These are phyloP conservation scores for Durio zibethinus DNA, from an alignment of 345 rosid species.

Conservation along the genomic window DNA sequence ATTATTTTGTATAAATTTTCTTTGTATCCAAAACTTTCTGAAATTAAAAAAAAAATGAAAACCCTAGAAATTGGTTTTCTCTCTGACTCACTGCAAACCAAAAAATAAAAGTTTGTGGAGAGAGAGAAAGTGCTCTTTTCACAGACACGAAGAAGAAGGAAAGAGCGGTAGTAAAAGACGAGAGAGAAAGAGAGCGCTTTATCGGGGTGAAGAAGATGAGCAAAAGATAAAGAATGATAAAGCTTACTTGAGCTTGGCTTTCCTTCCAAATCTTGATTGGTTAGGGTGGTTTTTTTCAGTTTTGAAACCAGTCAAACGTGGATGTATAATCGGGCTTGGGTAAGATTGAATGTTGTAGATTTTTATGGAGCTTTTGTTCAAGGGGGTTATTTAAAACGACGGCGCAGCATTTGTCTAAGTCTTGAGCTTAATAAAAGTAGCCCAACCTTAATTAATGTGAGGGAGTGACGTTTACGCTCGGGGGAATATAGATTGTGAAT, in stretches of 20 bases:
- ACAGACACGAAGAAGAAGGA: no score
- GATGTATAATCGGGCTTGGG: background rate
- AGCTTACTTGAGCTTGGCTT: conserved; percentile 8
- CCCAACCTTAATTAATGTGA: background rate
- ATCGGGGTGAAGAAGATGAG: conserved; percentile 17
- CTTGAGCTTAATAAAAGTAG: background rate
- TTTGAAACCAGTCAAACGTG: background rate
- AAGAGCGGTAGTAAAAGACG: background rate
- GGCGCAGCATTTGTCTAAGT: background rate
- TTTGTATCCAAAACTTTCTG: background rate
- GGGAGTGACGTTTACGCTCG: conserved; percentile 1
- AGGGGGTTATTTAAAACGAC: conserved; percentile 12
- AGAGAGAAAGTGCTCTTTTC: background rate
- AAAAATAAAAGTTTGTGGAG: background rate
- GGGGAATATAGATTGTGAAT: background rate
- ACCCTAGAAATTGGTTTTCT: conserved; percentile 36
- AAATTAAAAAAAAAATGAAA: conserved; percentile 15
- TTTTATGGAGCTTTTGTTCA: background rate
- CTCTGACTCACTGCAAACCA: conserved; percentile 4
- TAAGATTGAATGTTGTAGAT: conserved; percentile 8
- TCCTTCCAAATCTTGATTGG: background rate
- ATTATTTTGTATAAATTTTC: conserved; percentile 1
- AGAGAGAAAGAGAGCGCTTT: background rate
- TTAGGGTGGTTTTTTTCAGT: background rate
- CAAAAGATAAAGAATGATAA: background rate